Evolutionary conservation across 1,139 yeast genomes (phyloP).

Genomic region (Saccharomycopsis hybrid): DNA sequence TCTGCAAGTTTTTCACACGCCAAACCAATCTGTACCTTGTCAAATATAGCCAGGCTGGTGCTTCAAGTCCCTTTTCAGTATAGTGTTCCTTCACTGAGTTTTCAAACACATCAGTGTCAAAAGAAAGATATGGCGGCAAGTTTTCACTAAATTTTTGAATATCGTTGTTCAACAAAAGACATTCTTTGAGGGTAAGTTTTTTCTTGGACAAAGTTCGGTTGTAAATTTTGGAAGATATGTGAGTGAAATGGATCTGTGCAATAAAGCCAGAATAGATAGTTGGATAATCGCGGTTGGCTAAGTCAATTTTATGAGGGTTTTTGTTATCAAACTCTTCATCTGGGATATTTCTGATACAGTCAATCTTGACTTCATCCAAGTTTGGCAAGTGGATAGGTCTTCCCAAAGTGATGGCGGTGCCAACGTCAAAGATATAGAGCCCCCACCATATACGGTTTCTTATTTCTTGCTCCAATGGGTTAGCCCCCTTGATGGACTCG

Average conservation of each 20-base stretch:
- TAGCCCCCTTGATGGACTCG: conserved; percentile 15
- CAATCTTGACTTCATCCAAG: conserved; percentile 44
- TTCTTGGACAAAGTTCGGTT: conserved; percentile 45
- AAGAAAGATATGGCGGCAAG: conserved; percentile 41
- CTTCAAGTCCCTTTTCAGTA: conserved; percentile 20
- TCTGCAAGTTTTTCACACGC: conserved; percentile 50
- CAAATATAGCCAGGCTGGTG: conserved; percentile 40
- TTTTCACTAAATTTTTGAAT: conserved; percentile 37
- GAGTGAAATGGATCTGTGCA: conserved; percentile 48
- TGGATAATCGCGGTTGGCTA: conserved; percentile 31
- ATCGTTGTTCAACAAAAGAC: conserved; percentile 41
- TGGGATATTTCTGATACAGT: conserved; percentile 44
- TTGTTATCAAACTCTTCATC: conserved; percentile 30
- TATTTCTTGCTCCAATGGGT: conserved; percentile 29
- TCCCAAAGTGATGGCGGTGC: conserved; percentile 61
- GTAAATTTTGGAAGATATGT: conserved; percentile 44
- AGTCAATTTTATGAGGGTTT: conserved; percentile 18
- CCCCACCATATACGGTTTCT: conserved; percentile 59
- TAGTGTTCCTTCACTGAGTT: conserved; percentile 8
- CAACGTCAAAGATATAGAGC: conserved; percentile 55
- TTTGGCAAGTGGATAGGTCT: conserved; percentile 55
- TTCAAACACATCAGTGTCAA: conserved; percentile 6
- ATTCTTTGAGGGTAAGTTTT: conserved; percentile 41
- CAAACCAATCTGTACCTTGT: conserved; percentile 46
- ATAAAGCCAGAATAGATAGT: conserved; percentile 57